Evolutionary conservation across 2,329 filamentous ascomycete species (phyloP), one percentile per base, ranked within the genome.

Genomic region (Colletotrichum salicis): DNA sequence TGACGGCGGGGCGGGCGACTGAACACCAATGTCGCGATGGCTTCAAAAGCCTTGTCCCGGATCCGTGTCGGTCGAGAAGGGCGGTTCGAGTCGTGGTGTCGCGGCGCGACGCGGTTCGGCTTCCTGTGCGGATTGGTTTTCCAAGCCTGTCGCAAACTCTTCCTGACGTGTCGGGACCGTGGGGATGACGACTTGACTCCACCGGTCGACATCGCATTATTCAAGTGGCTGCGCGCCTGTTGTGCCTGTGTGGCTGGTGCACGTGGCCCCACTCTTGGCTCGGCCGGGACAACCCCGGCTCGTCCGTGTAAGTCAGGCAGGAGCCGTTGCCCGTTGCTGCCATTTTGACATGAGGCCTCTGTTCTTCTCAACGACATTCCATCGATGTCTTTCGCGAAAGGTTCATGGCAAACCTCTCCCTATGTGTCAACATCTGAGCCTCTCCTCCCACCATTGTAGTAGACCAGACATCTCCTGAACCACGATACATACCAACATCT

Each of bases 121-220:
- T 52, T 62, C 61, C 73, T 74, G 73, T 74, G 73, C 57, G 73
- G 73, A 74, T 74, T 72, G 71, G 56, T 56, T 56, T 15, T 67
- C 60, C 55, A 48, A 70, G 73, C 73, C 73, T 74, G 73, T 74
- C 51, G 73, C 71, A 74, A 73, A 74, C 70, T 69, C 70, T 72
- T 72, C 59, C 55, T 37, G 55, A 55, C 55, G 69, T 69, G 54
- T 64, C 41, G 45, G 64, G 64, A 57, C 64, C 41, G 29, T 19
- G 41, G 59, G 29, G 33, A 64, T 56, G 70, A 70, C 41, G 65
- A 69, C 22, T n/a, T 63, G 41, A 67, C 70, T 72, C 70, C 70
- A 70, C 70, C 57, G 31, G n/a, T 37, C 33, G 55, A 54, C 55
- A 64, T 58, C n/a, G 12, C 65, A 69, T 70, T 56, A 55, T 11